A percentile compares a stretch with the other conserved stretches of the same genome.
Conservation (phyloP, 2,329 filamentous ascomycete species). For the Monilinia fructigena region DNA sequence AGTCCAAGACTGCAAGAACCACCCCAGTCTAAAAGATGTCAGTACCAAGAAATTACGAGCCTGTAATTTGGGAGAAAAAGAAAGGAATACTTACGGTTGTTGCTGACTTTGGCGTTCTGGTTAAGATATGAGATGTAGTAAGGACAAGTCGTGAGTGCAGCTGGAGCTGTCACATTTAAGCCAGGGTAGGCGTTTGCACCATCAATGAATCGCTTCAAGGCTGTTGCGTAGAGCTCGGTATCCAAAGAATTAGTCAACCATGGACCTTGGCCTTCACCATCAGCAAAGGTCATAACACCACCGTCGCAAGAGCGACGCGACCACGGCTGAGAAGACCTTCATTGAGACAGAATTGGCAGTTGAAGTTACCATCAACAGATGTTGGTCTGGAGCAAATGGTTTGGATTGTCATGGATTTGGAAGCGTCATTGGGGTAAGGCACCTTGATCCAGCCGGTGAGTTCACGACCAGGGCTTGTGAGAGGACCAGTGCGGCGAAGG, state of each 20-base stretch:
- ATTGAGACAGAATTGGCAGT: conserved; percentile 5
- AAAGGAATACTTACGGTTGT: conserved; percentile 9
- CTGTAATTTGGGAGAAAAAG: background rate
- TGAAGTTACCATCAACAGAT: background rate
- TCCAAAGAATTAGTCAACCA: conserved; percentile 14
- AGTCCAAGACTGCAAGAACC: conserved; percentile 13
- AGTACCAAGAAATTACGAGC: background rate
- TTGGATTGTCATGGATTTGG: conserved; percentile 3
- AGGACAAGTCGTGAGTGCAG: conserved; percentile 5
- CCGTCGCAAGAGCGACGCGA: background rate
- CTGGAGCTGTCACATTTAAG: conserved; percentile 5
- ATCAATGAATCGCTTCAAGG: conserved; percentile 7
- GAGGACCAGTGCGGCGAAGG: conserved; percentile 1
- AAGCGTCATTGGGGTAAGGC: background rate
- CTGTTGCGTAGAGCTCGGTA: conserved; percentile 3
- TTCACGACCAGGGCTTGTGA: background rate
- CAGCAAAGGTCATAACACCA: background rate
- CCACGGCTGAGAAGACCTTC: conserved; percentile 16
- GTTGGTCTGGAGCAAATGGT: conserved; percentile 13
- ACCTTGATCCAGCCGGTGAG: conserved; percentile 11
- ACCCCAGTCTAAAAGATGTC: conserved; percentile 13
- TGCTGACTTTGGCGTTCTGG: background rate
- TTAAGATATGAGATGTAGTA: conserved; percentile 9
- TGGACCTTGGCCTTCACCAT: conserved; percentile 8
- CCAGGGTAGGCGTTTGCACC: background rate